Percentiles rank a stretch among this genome's conserved stretches.
phyloP scores from a whole-genome alignment of 768 basidiomycete genomes.

The Leccinum longicurvipes region DNA sequence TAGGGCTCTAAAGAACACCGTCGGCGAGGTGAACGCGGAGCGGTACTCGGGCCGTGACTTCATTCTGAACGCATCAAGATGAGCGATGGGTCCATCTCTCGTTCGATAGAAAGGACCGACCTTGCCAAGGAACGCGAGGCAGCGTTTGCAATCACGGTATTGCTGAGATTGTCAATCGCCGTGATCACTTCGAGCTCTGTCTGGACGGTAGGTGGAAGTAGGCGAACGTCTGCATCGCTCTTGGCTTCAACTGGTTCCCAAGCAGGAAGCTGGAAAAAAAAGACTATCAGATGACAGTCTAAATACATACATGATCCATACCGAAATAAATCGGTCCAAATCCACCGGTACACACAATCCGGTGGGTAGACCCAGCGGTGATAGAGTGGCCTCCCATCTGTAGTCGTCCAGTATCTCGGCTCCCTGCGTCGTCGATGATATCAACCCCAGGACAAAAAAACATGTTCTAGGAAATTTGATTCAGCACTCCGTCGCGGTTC shows the following conservation, averaged over 20 bases:
- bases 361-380: conserved; percentile 81
- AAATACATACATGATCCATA: conserved; percentile 36
- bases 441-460: conserved; percentile 91
- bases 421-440: conserved; percentile 88
- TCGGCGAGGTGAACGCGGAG: conserved; percentile 69
- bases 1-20: conserved; percentile 80
- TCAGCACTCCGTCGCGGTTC: conserved; percentile 4
- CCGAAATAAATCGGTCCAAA: conserved; percentile 73
- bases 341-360: conserved; percentile 91
- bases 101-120: conserved; percentile 39
- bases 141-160: conserved; percentile 92
- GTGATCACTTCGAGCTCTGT: conserved; percentile 81
- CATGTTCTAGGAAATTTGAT: conserved; percentile 65
- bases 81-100: neutral
- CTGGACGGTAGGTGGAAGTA: conserved; percentile 64
- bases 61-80: conserved; percentile 46
- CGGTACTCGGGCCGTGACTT: conserved; percentile 76
- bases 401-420: conserved; percentile 92
- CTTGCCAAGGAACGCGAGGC: conserved; percentile 87
- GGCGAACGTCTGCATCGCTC: conserved; percentile 38
- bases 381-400: conserved; percentile 88
- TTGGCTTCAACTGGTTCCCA: conserved; percentile 48
- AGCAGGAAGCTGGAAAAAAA: conserved; percentile 56
- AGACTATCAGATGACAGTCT: conserved; percentile 2
- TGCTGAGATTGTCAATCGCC: conserved; percentile 90